phyloP scores from a whole-genome alignment of 805 yeast genomes.

The Saccharomycopsis oosterbeekiorum region DNA sequence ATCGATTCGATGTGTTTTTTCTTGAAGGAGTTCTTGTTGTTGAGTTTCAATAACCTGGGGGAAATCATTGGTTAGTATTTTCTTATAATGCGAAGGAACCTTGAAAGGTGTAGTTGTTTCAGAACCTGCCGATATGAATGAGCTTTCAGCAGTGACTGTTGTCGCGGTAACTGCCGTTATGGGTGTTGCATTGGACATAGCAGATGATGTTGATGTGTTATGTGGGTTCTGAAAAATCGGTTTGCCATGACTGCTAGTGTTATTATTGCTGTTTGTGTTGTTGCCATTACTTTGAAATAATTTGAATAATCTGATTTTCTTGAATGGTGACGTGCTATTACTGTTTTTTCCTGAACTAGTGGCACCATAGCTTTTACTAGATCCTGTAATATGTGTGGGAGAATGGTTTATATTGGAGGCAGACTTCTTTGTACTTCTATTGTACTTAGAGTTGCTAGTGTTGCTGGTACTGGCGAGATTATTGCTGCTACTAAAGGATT shows the following conservation, averaged over 20 bases:
- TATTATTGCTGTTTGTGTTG: not conserved
- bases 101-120: not conserved
- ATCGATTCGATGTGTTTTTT: not conserved
- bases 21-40: not conserved
- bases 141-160: not conserved
- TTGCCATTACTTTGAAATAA: not conserved
- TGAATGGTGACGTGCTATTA: not conserved
- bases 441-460: not conserved
- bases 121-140: not conserved
- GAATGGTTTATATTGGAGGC: not conserved
- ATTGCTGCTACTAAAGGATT: not conserved
- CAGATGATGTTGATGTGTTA: not conserved
- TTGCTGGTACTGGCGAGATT: not conserved
- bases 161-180: not conserved
- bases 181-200: not conserved
- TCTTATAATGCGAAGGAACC: not conserved
- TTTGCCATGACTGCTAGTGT: no score
- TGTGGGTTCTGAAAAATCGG: not conserved
- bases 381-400: not conserved
- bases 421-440: not conserved
- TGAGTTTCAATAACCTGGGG: not conserved
- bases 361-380: not conserved
- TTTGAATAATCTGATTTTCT: conserved; percentile 8
- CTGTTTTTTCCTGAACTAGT: not conserved
- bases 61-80: not conserved